These are phyloP conservation scores for Evansstolkia leycettana DNA, from an alignment of 495 filamentous ascomycete species.

Conservation along the genomic window DNA sequence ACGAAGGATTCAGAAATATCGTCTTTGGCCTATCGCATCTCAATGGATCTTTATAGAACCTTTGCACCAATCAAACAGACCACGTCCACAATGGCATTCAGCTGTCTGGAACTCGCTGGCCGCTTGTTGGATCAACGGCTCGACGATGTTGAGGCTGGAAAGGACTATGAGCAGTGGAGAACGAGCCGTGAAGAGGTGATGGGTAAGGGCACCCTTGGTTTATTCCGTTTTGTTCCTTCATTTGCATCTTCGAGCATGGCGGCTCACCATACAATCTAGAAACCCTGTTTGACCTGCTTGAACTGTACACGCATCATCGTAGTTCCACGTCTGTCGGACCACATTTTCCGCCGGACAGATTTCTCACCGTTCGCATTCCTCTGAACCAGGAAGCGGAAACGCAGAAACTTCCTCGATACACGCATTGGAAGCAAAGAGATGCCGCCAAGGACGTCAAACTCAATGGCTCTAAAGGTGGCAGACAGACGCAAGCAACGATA, in stretches of 20 bases:
- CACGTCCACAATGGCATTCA: constrained; percentile 64
- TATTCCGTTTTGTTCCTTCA: no score
- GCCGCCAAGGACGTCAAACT: constrained; percentile 4
- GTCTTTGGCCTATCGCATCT: constrained; percentile 62
- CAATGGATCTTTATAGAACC: constrained; percentile 82
- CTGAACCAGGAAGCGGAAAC: constrained; percentile 64
- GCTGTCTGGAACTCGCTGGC: constrained; percentile 68
- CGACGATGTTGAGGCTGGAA: constrained; percentile 30
- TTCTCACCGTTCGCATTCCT: constrained; percentile 73
- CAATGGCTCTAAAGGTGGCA: constrained; percentile 19
- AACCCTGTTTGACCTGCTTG: constrained; percentile 73
- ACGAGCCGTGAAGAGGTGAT: constrained; percentile 59
- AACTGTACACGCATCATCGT: constrained; percentile 76
- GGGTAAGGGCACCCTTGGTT: no score
- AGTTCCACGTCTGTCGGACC: constrained; percentile 59
- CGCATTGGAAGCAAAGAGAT: constrained; percentile 17
- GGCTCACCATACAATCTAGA: constrained; percentile 30
- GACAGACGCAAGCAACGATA: constrained; percentile 1
- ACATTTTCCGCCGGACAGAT: constrained; percentile 54
- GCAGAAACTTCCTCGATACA: constrained; percentile 41
- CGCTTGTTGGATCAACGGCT: constrained; percentile 44
- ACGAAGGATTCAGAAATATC: constrained; percentile 42
- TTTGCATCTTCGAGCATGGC: neutral
- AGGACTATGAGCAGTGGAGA: constrained; percentile 41
- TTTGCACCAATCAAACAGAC: constrained; percentile 84